phyloP scores from a whole-genome alignment of 106 monocot species.

The Allium fistulosum region DNA sequence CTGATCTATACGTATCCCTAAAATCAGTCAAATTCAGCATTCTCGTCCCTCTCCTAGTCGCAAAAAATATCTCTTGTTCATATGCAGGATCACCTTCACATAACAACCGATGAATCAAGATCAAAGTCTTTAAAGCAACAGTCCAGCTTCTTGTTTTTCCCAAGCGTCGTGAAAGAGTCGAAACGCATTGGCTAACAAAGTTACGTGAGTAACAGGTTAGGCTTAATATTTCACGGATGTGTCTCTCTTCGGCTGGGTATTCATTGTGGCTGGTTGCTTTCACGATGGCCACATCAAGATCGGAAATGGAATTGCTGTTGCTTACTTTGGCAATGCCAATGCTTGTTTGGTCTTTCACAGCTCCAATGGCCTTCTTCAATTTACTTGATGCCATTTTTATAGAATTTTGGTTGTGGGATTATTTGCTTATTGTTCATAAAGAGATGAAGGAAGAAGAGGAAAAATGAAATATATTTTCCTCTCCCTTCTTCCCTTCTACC shows the following conservation, averaged over 20 bases:
- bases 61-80: constrained; percentile 79
- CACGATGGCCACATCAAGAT: constrained; percentile 80
- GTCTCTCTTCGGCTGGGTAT: constrained; percentile 71
- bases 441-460: too few species aligned
- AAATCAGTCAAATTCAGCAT: constrained; percentile 88
- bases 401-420: too few species aligned
- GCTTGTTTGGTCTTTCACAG: constrained; percentile 72
- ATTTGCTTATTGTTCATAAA: too few species aligned
- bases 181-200: constrained; percentile 38
- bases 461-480: too few species aligned
- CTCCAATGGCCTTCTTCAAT: constrained; percentile 12
- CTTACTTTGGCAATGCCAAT: constrained; percentile 79
- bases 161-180: constrained; percentile 53
- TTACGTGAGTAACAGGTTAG: constrained; percentile 68
- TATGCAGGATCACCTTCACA: constrained; percentile 58
- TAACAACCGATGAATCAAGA: constrained; percentile 82
- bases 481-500: too few species aligned
- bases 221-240: constrained; percentile 79
- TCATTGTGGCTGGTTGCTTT: constrained; percentile 80
- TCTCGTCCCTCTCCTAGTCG: constrained; percentile 65
- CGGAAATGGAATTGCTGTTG: constrained; percentile 30
- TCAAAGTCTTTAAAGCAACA: constrained; percentile 72
- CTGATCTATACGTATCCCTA: constrained; percentile 36
- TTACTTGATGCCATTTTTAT: constrained; percentile 10
- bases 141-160: constrained; percentile 64